phyloP scores from a whole-genome alignment of 768 basidiomycete genomes.

The Suillus lakei region DNA sequence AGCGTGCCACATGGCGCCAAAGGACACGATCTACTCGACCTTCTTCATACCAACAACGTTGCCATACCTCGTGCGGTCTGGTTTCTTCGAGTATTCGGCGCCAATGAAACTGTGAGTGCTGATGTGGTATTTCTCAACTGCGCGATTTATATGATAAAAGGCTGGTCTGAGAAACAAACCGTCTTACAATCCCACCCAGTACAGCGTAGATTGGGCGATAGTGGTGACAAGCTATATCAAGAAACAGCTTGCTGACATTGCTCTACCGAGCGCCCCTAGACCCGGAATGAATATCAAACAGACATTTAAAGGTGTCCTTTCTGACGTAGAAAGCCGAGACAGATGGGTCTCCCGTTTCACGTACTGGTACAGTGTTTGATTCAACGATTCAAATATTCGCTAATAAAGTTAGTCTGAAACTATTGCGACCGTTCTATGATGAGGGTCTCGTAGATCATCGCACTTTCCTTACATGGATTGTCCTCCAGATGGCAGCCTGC shows the following conservation, averaged over 20 bases:
- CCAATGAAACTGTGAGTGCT: conserved; percentile 75
- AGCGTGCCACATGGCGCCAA: conserved; percentile 88
- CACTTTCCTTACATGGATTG: conserved; percentile 79
- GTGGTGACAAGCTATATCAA: conserved; percentile 81
- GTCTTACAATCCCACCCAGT: conserved; percentile 79
- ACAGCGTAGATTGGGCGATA: conserved; percentile 86
- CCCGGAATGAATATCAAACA: conserved; percentile 81
- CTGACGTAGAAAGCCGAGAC: conserved; percentile 71
- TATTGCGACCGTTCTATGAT: conserved; percentile 76
- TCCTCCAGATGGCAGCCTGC: conserved; percentile 74
- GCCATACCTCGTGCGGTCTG: conserved; percentile 84
- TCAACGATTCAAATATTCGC: neutral
- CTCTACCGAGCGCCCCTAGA: conserved; percentile 77
- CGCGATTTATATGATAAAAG: conserved; percentile 38
- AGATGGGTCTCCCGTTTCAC: conserved; percentile 80
- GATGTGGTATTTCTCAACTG: neutral
- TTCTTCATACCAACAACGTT: conserved; percentile 76
- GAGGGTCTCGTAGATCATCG: conserved; percentile 82
- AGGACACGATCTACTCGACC: conserved; percentile 81
- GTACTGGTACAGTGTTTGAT: conserved; percentile 59
- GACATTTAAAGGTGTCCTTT: conserved; percentile 80
- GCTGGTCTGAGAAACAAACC: conserved; percentile 79
- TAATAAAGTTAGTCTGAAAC: conserved; percentile 54
- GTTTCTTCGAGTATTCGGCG: conserved; percentile 87
- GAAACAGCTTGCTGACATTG: conserved; percentile 81